Evolutionary conservation across 1,284 basidiomycete species (phyloP).

Genomic region (Grifola frondosa): DNA sequence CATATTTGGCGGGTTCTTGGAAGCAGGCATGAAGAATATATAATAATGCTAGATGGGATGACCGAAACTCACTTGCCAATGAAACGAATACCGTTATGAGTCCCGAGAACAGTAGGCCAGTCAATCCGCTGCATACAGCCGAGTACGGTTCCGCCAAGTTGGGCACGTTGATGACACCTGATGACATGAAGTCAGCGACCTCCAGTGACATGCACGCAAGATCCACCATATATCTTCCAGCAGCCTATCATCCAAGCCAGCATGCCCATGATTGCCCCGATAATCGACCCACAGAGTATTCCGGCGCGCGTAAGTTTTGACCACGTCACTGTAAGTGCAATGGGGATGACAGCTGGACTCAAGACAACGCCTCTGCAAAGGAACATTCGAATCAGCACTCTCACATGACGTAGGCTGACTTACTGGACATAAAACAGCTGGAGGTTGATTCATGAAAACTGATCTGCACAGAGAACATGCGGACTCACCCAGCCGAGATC

Average conservation of each 20-base stretch:
- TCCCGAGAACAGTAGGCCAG: constrained; percentile 46
- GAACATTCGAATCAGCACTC: not conserved
- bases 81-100: constrained; percentile 43
- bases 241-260: constrained; percentile 53
- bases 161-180: constrained; percentile 42
- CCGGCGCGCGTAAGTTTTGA: constrained; percentile 43
- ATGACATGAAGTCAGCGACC: not conserved
- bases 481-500: constrained; percentile 44
- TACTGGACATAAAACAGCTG: constrained; percentile 49
- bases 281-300: constrained; percentile 42
- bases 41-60: too few relatives aligned
- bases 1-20: constrained; percentile 45
- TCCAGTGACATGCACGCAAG: not conserved
- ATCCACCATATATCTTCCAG: constrained; percentile 46
- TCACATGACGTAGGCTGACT: constrained; percentile 14
- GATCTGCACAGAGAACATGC: not conserved
- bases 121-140: constrained; percentile 46
- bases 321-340: constrained; percentile 49
- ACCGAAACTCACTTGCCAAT: constrained; percentile 36
- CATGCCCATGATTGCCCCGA: constrained; percentile 45
- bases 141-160: constrained; percentile 49
- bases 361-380: constrained; percentile 43
- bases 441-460: not conserved
- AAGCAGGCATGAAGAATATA: not conserved
- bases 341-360: constrained; percentile 48